Base-by-base conservation (phyloP, 352 stramenopile genomes). In the Aphanomyces invadans region DNA sequence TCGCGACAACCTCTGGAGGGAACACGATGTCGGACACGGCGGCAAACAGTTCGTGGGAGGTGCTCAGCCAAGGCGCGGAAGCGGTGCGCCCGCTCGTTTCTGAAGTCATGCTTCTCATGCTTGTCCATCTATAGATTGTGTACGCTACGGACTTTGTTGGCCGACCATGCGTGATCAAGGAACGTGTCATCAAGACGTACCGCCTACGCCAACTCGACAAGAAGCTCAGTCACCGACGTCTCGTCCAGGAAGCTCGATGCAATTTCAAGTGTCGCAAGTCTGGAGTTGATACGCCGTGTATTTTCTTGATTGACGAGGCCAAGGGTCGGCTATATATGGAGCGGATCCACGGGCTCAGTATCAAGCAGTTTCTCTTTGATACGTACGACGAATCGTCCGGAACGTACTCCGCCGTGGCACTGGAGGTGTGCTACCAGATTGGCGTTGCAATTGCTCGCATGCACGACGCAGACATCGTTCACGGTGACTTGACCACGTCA, bases 401-500 rank as follows among this genome's bases (percentile, higher is more conserved):
- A 26, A 25, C 21, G 26, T 91, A 91, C 72, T 76, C 78, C 0
- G 52, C 68, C 0, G 67, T 66, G 2, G 88, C 87, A 9, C 42
- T 87, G 39, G 70, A 81, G 59, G 79, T 96, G 33, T 88, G 88
- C 57, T 87, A 87, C 57, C 73, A 81, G 61, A 92, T 97, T 51
- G 92, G 92, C 25, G 76, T 76, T 63, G 77, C 92, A n/a, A 88
- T 97, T 66, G 92, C 82, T 32, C 90, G 88, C 69, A 93, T 97
- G 79, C 90, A 98, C 72, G 86, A 95, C 75, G 76, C 88, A 25
- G 87, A 95, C 65, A 87, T 97, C 69, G 85, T 97, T 53, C 92
- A 98, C 68, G 92, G 92, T 51, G 92, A 98, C 73, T 75, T 97
- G 46, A 98, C 90, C 44, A 97, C 92, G 26, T 97, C 90, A 49